Conservation (phyloP, 768 basidiomycete genomes). For the Suillus fuscotomentosus region DNA sequence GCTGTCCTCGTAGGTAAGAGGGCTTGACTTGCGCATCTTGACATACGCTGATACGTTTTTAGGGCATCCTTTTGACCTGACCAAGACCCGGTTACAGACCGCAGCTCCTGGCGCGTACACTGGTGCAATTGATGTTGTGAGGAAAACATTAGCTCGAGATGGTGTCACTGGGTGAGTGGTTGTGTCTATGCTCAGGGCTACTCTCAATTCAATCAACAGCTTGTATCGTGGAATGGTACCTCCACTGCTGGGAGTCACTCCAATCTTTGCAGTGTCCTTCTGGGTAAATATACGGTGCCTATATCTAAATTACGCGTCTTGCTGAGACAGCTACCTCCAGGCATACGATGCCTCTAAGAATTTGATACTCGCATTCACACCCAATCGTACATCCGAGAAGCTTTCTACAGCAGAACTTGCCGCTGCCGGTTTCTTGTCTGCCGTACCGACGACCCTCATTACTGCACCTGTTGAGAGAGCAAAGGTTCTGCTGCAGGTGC, state of each 20-base stretch:
- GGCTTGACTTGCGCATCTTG: not conserved
- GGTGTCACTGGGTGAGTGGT: slow-evolving; percentile 78
- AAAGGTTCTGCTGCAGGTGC: slow-evolving; percentile 92
- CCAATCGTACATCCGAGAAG: slow-evolving; percentile 61
- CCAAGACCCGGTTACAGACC: slow-evolving; percentile 95
- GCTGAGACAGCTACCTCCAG: slow-evolving; percentile 37
- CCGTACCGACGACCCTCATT: slow-evolving; percentile 86
- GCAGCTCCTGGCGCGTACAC: slow-evolving; percentile 85
- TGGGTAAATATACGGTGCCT: slow-evolving; percentile 60
- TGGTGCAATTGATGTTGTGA: slow-evolving; percentile 91
- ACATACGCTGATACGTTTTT: slow-evolving; percentile 11
- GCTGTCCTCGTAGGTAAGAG: slow-evolving; percentile 86
- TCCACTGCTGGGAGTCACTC: slow-evolving; percentile 91
- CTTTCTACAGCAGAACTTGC: slow-evolving; percentile 83
- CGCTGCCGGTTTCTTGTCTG: slow-evolving; percentile 90
- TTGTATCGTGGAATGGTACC: slow-evolving; percentile 93
- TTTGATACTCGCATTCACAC: slow-evolving; percentile 75
- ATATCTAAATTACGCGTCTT: not conserved
- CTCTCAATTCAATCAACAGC: slow-evolving; percentile 36
- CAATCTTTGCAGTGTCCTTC: slow-evolving; percentile 97
- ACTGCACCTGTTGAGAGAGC: slow-evolving; percentile 97
- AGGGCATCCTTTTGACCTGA: slow-evolving; percentile 98
- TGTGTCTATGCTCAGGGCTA: slow-evolving; percentile 3
- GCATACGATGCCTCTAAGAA: slow-evolving; percentile 93
- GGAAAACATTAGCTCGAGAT: slow-evolving; percentile 87